Base-by-base conservation (phyloP, 225 moss, liverwort and hornwort species). In the Neckera pumila region DNA sequence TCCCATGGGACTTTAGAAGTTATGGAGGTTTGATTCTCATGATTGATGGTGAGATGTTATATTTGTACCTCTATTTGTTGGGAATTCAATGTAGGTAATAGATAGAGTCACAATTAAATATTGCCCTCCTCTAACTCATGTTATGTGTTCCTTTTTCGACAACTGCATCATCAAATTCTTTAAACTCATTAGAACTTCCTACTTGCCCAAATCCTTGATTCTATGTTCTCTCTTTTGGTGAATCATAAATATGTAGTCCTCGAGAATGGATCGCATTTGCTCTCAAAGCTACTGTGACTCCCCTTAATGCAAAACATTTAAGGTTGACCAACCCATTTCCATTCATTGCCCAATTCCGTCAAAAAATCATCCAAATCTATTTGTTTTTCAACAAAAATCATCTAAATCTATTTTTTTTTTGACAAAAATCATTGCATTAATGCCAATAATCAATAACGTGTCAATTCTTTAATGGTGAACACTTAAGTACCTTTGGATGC, bases 131-230 rank as follows among this genome's bases (percentile, higher is more conserved):
- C 12, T 3, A 21, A 67, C 6, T 67, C n/a, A n/a, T n/a, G n/a
- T n/a, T n/a, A n/a, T n/a, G n/a, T n/a, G n/a, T n/a, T n/a, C n/a
- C n/a, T n/a, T n/a, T n/a, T n/a, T n/a, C n/a, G n/a, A n/a, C n/a
- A n/a, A n/a, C n/a, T n/a, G n/a, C n/a, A 3, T 31, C 74, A 74
- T 47, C 30, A 30, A 74, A 17, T 30, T 45, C 1, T 11, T 74
- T 1, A 2, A 47, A 11, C 6, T 47, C 0, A 0, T 1, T 74
- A 2, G 30, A 30, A 47, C 15, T 30, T 42, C 5, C 3, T 26
- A 26, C 8, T 26, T 3, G 6, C 14, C 8, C 7, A 26, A 14
- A 26, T 71, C 15, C 27, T 69, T 4, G 2, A 66, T 66, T n/a
- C n/a, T 6, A 67, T 67, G 38, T 12, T 67, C 22, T 42, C 7